A percentile compares a stretch with the other conserved stretches of the same genome.
Evolutionary conservation across 805 yeast species (phyloP).

Genomic region (Clavispora santaluciae): DNA sequence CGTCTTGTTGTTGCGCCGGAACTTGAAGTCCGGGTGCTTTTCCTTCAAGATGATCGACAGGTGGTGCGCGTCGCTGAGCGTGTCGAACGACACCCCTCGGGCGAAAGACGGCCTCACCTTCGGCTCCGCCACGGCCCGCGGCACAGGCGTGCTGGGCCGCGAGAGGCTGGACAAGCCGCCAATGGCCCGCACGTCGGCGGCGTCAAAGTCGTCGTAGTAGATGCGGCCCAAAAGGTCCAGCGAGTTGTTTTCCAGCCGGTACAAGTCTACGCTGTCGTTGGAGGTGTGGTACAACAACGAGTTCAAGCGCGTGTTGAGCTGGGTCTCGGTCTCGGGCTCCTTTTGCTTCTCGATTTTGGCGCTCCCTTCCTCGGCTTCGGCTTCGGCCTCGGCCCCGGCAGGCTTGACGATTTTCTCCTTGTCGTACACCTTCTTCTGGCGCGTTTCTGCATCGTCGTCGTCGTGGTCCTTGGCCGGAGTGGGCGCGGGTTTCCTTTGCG

Average conservation of each 20-base stretch:
- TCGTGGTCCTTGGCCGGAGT: neutral
- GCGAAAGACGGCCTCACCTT: conserved; percentile 22
- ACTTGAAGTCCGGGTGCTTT: conserved; percentile 39
- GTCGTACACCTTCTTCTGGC: conserved; percentile 12
- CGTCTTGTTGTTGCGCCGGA: conserved; percentile 42
- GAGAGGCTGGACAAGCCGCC: conserved; percentile 1
- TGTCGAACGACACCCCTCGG: conserved; percentile 40
- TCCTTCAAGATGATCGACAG: conserved; percentile 36
- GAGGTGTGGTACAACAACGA: conserved; percentile 36
- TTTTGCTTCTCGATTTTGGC: conserved; percentile 1
- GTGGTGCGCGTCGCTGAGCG: conserved; percentile 27
- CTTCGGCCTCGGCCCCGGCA: conserved; percentile 1
- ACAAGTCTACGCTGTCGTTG: conserved; percentile 34
- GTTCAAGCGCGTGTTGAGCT: conserved; percentile 33
- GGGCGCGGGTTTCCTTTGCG: too few species aligned
- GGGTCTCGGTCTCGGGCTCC: conserved; percentile 24
- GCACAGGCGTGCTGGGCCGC: neutral
- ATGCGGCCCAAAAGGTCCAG: conserved; percentile 39
- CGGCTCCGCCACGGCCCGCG: conserved; percentile 11
- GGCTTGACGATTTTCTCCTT: conserved; percentile 12
- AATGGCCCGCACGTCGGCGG: conserved; percentile 12
- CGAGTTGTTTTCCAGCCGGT: conserved; percentile 32
- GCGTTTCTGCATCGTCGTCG: conserved; percentile 3
- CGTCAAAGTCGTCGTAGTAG: conserved; percentile 40
- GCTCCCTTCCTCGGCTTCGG: conserved; percentile 3